Evolutionary conservation across 2,329 filamentous ascomycete genomes (phyloP).

Genomic region (Chaetomiaceae sp.): DNA sequence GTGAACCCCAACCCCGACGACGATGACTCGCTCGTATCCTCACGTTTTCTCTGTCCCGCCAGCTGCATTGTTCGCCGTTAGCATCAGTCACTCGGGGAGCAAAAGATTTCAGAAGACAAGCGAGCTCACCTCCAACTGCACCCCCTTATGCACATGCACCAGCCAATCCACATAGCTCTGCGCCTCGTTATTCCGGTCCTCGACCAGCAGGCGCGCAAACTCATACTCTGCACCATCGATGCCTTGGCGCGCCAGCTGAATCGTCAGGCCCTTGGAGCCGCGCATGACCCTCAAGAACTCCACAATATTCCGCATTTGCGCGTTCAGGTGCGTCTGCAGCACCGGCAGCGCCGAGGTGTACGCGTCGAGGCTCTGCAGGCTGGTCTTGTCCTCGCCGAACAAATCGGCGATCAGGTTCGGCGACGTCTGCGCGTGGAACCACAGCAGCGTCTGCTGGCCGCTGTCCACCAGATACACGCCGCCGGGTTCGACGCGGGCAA

Average conservation of each 20-base stretch:
- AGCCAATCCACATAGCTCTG: slow-evolving; percentile 99
- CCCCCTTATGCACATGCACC: slow-evolving; percentile 86
- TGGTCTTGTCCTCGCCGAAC: slow-evolving; percentile 70
- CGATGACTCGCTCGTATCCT: slow-evolving; percentile 48
- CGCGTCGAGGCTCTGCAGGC: slow-evolving; percentile 70
- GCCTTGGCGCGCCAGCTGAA: slow-evolving; percentile 87
- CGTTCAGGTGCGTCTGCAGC: slow-evolving; percentile 86
- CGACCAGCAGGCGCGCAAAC: slow-evolving; percentile 83
- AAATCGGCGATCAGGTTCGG: slow-evolving; percentile 87
- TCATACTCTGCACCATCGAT: slow-evolving; percentile 95
- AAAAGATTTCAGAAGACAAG: no score
- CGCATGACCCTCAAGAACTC: slow-evolving; percentile 76
- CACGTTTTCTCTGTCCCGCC: slow-evolving; percentile 65
- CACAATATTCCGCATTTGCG: slow-evolving; percentile 87
- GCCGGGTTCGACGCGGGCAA: slow-evolving; percentile 81
- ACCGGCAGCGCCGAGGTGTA: slow-evolving; percentile 75
- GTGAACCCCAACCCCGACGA: slow-evolving; percentile 38
- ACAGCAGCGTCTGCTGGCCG: slow-evolving; percentile 83
- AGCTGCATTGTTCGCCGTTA: slow-evolving; percentile 37
- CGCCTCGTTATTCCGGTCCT: slow-evolving; percentile 95
- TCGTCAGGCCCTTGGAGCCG: slow-evolving; percentile 78
- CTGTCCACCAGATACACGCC: slow-evolving; percentile 95
- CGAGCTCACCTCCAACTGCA: slow-evolving; percentile 80
- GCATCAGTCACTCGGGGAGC: no score
- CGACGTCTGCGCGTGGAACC: slow-evolving; percentile 88